These are phyloP conservation scores for Dendrobium chrysotoxum DNA, from an alignment of 106 monocot genomes.

Conservation along the genomic window DNA sequence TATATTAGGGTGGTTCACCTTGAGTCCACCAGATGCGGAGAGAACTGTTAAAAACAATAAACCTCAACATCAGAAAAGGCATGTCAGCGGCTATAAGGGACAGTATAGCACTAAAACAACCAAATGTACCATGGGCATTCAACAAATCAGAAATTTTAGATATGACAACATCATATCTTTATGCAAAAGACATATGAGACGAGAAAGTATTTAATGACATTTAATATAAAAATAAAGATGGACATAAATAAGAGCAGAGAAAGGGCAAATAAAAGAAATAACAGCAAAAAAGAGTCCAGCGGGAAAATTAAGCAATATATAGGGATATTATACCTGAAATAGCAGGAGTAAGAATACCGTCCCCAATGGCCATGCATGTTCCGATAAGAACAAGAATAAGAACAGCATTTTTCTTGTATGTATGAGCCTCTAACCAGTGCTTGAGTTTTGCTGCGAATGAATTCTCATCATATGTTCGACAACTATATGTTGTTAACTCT, in stretches of 20 bases:
- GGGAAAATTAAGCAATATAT: too few relatives aligned
- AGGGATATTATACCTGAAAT: constrained; percentile 55
- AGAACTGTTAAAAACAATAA: constrained; percentile 35
- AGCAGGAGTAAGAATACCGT: constrained; percentile 88
- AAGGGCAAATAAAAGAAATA: neutral
- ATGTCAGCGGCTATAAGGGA: neutral
- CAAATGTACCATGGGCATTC: neutral
- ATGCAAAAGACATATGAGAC: neutral
- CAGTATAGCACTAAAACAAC: neutral
- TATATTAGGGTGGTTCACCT: constrained; percentile 40
- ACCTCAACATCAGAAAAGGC: neutral
- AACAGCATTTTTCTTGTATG: constrained; percentile 64
- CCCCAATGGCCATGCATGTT: constrained; percentile 83
- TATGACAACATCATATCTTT: neutral
- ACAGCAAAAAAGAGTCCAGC: neutral
- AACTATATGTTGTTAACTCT: constrained; percentile 76
- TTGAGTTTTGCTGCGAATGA: constrained; percentile 75
- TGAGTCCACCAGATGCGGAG: constrained; percentile 59
- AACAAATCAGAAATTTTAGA: neutral
- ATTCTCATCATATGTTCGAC: constrained; percentile 54
- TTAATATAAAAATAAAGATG: neutral
- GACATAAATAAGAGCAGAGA: neutral
- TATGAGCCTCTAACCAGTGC: constrained; percentile 60
- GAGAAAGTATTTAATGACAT: neutral
- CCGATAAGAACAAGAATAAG: constrained; percentile 85